Conservation (phyloP, 2,329 filamentous ascomycete species). For the Akanthomyces dipterigenus region DNA sequence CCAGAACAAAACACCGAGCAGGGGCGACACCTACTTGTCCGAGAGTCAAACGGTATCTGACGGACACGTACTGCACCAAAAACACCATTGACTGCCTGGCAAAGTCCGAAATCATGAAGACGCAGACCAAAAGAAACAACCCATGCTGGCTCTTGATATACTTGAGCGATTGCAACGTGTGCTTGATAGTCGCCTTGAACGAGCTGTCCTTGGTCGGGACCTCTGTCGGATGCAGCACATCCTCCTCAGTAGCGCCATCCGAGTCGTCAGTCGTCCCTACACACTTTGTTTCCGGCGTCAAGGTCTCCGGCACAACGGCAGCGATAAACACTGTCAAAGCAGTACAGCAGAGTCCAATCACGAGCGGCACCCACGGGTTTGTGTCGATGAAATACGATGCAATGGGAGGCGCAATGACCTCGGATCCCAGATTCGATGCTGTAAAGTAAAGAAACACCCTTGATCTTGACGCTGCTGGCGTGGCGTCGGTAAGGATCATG, state of each 20-base stretch:
- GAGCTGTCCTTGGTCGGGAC: background rate
- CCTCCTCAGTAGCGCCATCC: background rate
- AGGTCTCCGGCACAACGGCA: background rate
- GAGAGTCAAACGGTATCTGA: background rate
- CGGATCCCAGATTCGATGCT: constrained; percentile 68
- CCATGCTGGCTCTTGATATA: background rate
- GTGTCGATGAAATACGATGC: constrained; percentile 10
- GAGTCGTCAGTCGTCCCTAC: background rate
- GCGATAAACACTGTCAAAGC: background rate
- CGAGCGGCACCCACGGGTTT: constrained; percentile 3
- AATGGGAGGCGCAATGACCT: constrained; percentile 8
- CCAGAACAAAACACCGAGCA: background rate
- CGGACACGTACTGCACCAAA: constrained; percentile 5
- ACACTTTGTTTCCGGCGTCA: background rate
- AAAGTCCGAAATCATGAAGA: constrained; percentile 8
- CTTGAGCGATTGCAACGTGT: background rate
- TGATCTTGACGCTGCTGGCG: background rate
- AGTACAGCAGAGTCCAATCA: constrained; percentile 2
- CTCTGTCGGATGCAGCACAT: background rate
- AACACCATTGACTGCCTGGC: constrained; percentile 6
- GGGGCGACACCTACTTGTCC: background rate
- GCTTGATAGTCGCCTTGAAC: background rate
- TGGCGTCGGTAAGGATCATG: constrained; percentile 10
- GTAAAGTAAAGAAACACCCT: constrained; percentile 71
- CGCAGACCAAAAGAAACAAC: background rate